Base-by-base conservation (phyloP, 768 basidiomycete species). In the Albatrellus ellisii region DNA sequence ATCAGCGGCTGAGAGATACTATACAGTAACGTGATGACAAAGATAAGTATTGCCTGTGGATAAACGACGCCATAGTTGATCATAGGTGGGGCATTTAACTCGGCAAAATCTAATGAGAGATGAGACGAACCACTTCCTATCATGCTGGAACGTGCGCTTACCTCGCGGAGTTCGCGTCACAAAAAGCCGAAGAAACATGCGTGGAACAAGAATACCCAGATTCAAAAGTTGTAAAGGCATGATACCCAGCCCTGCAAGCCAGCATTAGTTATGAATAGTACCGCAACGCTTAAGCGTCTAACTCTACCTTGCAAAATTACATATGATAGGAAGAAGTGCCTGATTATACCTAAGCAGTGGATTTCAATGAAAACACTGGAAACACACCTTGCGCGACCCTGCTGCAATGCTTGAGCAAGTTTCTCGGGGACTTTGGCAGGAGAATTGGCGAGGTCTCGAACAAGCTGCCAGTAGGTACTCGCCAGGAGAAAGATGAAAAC, bases 31-130 rank as follows among this genome's bases (percentile, higher is more conserved):
- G 87, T 92, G 61, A 99, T 84, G 48, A 90, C 85, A 60, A 97
- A 98, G 58, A 98, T 81, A 33, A 99, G 69, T 45, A 98, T 89
- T 4, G 92, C 86, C 56, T 97, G 94, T 0, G 95, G 95, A 58
- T 97, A 99, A 9, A 99, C 90, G 38, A 84, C 73, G 39, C 95
- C 95, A 51, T 98, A 94, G 60, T 97, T 98, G 62, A 98, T 84
- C 83, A 92, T 88, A 0, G 95, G 91, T 5, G 95, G 95, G 0
- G 91, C 90, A 55, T 99, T 95, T 12, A 98, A 70, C 58, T 95
- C 95, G 14, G 91, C 94, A 49, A 79, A 92, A 54, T 99, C 94
- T 97, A 54, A 10, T 11, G 21, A 43, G 14, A 21, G 34, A 22
- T 41, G 41, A 31, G 26, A n/a, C 4, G 52, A 15, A 45, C 34